Conservation (phyloP, 805 yeast genomes). For the Suhomyces sp. region DNA sequence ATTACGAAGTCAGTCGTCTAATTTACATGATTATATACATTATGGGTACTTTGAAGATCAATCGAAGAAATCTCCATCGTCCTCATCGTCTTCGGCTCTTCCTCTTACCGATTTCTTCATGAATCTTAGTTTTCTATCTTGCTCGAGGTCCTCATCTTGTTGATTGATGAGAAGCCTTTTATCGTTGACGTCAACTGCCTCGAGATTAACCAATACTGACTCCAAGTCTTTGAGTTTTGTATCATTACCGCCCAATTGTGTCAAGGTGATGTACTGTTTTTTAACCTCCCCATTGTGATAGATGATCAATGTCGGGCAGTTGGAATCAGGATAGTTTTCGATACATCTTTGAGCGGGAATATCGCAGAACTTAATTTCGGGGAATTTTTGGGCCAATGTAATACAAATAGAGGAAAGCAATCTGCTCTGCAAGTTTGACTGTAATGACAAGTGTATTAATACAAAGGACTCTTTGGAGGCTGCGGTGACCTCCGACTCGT, state of each 20-base stretch:
- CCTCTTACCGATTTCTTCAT: constrained; percentile 56
- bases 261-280: constrained; percentile 77
- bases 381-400: constrained; percentile 61
- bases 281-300: constrained; percentile 76
- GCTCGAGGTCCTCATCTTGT: constrained; percentile 50
- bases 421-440: constrained; percentile 69
- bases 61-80: constrained; percentile 30
- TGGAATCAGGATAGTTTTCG: constrained; percentile 85
- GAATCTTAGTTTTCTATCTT: constrained; percentile 51
- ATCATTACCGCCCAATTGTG: constrained; percentile 80
- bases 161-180: constrained; percentile 61
- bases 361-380: constrained; percentile 86
- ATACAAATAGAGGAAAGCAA: constrained; percentile 58
- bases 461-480: constrained; percentile 70
- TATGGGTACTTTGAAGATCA: constrained; percentile 7
- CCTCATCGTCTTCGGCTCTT: constrained; percentile 27
- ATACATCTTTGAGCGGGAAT: constrained; percentile 89
- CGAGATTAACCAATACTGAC: constrained; percentile 60
- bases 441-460: constrained; percentile 71
- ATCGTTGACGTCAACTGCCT: constrained; percentile 66
- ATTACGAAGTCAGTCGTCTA: not conserved
- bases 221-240: constrained; percentile 71
- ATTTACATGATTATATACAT: not conserved
- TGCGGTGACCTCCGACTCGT: constrained; percentile 77
- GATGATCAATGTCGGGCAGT: constrained; percentile 87